Percentiles rank a stretch among this genome's conserved stretches.
phyloP scores from a whole-genome alignment of 1,284 basidiomycete genomes.

The Ceratobasidium sp. region DNA sequence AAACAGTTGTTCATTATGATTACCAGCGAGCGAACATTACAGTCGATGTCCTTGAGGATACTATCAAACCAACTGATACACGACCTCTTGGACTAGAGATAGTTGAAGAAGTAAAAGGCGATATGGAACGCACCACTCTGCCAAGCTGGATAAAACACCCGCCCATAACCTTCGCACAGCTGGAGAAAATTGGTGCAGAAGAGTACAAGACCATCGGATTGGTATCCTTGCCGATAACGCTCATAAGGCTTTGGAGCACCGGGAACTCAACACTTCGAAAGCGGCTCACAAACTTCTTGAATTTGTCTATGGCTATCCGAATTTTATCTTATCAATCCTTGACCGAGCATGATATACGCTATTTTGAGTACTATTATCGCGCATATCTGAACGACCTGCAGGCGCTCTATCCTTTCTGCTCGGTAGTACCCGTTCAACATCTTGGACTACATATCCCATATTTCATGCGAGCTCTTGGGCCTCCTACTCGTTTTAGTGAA shows the following conservation, averaged over 20 bases:
- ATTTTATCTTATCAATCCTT: conserved; percentile 14
- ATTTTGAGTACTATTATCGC: not conserved
- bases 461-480: conserved; percentile 26
- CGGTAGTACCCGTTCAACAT: conserved; percentile 22
- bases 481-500: conserved; percentile 2
- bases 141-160: conserved; percentile 36
- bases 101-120: not conserved
- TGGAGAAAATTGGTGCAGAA: conserved; percentile 41
- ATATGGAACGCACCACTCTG: conserved; percentile 13
- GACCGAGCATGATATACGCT: not conserved
- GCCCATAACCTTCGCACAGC: conserved; percentile 4
- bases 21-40: not conserved
- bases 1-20: not conserved
- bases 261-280: not conserved
- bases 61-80: not conserved
- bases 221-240: conserved; percentile 39
- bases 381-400: not conserved
- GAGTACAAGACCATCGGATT: conserved; percentile 40
- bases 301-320: not conserved
- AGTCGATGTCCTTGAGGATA: not conserved
- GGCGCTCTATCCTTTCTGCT: conserved; percentile 10
- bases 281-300: conserved; percentile 20
- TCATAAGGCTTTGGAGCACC: conserved; percentile 31
- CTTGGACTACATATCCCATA: conserved; percentile 19
- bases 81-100: not conserved